A percentile compares a stretch with the other conserved stretches of the same genome.
phyloP scores from a whole-genome alignment of 2,329 filamentous ascomycete species.

The Fusarium begoniae region DNA sequence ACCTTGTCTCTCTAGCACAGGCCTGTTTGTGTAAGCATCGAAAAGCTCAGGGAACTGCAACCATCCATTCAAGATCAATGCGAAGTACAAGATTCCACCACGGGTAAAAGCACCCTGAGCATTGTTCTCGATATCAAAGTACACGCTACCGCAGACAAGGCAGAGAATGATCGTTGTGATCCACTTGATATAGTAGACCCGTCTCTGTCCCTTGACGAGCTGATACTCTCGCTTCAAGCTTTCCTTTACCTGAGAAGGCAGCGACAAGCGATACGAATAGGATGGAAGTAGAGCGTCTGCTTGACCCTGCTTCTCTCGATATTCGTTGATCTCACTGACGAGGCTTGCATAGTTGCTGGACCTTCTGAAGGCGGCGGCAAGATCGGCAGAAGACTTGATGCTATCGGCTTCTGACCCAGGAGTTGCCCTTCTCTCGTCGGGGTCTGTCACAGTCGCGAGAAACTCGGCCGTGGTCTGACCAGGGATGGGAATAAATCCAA shows the following conservation, averaged over 20 bases:
- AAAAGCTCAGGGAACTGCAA: neutral
- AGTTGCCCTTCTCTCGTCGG: neutral
- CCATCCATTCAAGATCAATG: neutral
- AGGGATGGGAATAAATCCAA: neutral
- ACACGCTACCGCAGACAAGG: neutral
- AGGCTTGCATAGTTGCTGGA: neutral
- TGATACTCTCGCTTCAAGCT: neutral
- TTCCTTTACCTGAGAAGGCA: neutral
- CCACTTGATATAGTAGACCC: neutral
- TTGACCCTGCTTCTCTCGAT: neutral
- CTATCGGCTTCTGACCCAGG: neutral
- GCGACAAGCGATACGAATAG: neutral
- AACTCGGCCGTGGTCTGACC: neutral
- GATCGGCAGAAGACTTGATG: neutral
- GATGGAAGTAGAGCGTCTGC: neutral
- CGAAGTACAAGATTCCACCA: neutral
- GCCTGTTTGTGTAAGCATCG: neutral
- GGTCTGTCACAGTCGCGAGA: neutral
- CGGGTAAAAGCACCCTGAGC: neutral
- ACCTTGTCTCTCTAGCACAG: neutral
- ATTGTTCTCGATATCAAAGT: neutral
- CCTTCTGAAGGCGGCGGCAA: neutral
- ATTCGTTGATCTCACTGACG: neutral
- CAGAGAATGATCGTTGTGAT: neutral
- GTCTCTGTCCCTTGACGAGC: neutral